Base-by-base conservation (phyloP, 371 early-diverging fungal genomes). In the Dichotomocladium elegans region DNA sequence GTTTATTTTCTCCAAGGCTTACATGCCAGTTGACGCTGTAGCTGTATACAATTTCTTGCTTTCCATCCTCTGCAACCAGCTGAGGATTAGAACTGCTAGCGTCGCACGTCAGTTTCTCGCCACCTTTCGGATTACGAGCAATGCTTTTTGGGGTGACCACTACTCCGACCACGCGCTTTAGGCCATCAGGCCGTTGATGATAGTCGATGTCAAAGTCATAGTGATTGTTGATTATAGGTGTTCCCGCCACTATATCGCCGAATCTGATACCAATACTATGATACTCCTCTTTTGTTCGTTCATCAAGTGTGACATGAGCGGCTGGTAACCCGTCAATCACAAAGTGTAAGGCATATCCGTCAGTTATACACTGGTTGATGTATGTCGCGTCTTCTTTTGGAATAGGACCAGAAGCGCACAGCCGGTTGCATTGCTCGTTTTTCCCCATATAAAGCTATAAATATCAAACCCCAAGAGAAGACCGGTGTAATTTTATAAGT, bases 271-370 rank as follows among this genome's bases (percentile, higher is more conserved):
- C 94, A 49, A 91, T 81, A 41, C 79, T 79, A 62, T 86, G 88
- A 47, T 83, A 81, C 27, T 72, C 67, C 42, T 85, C 85, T 2
- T 65, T 51, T 41, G 77, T 79, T 5, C 70, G 48, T 43, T 53
- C 58, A 41, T 58, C 58, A 3, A 9, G 45, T 1, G 42, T 49
- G 12, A 57, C 58, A 30, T 82, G 77, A 6, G 90, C 93, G 12
- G 90, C 96, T 1, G 95, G 94, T 17, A 95, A 74, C 0, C 93
- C 94, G 68, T 95, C 95, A 21, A 95, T 87, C 35, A 91, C 60
- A 84, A 83, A 85, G 67, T 89, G 85, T 57, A 85, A 58, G 31
- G 77, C 74, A 65, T 93, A 92, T 22, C 86, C 82, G 52, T 93
- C 91, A 29, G 65, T 68, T 41, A 94, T 91, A 41, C 88, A 78